phyloP scores from a whole-genome alignment of 2,329 filamentous ascomycete species.

The Teratosphaeria epicoccoides region DNA sequence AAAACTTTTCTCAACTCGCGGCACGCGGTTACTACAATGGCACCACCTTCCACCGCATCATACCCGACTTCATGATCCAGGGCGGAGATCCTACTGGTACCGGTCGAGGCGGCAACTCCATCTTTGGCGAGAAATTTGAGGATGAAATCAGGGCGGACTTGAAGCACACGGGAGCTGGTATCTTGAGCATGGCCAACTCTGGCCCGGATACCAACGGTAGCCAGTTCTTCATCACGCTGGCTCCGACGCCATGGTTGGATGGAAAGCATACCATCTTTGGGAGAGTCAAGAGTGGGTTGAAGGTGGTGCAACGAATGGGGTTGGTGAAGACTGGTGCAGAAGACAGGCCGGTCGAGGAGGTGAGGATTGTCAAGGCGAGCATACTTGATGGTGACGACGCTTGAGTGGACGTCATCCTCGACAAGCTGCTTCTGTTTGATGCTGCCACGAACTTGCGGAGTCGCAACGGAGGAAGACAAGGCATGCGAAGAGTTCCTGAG shows the following conservation, averaged over 20 bases:
- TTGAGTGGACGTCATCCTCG: not conserved
- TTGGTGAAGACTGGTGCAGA: conserved; percentile 72
- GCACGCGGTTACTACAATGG: conserved; percentile 78
- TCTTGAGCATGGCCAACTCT: conserved; percentile 94
- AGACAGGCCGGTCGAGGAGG: conserved; percentile 70
- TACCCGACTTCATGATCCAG: conserved; percentile 93
- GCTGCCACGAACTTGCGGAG: not conserved
- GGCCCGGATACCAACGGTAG: conserved; percentile 88
- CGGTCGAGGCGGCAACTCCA: conserved; percentile 75
- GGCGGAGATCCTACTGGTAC: conserved; percentile 79
- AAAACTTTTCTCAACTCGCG: conserved; percentile 68
- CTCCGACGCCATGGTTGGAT: conserved; percentile 91
- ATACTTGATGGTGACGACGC: conserved; percentile 45
- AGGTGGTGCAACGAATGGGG: conserved; percentile 77
- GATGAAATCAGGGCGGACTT: conserved; percentile 74
- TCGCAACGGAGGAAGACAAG: not conserved
- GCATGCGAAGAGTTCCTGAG: not conserved
- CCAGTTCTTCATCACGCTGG: conserved; percentile 93
- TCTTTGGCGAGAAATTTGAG: conserved; percentile 88
- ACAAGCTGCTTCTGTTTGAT: not conserved
- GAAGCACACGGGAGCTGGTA: conserved; percentile 84
- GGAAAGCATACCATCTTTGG: conserved; percentile 97
- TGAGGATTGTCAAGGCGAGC: conserved; percentile 66
- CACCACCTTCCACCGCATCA: conserved; percentile 84
- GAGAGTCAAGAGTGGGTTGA: conserved; percentile 71